A percentile compares a stretch with the other conserved stretches of the same genome.
Conservation (phyloP, 139 green algal species). For the Chlorella sp. region DNA sequence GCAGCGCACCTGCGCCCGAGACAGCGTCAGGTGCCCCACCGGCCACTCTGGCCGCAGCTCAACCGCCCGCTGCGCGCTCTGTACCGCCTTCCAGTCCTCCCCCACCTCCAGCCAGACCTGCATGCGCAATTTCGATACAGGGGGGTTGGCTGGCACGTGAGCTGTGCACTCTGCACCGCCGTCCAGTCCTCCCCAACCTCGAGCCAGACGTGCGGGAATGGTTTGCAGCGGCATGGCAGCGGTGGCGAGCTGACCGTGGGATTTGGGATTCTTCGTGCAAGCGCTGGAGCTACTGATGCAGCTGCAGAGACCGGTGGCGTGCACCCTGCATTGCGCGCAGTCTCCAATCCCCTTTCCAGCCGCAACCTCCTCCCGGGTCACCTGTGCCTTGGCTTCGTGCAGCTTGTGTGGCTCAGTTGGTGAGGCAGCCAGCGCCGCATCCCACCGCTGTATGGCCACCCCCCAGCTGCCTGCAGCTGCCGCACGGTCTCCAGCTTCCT, state of each 20-base stretch:
- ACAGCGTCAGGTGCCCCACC: conserved; percentile 25
- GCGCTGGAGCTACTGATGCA: too few species aligned
- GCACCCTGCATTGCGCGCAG: too few species aligned
- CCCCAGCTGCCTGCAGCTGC: conserved; percentile 9
- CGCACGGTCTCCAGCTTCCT: conserved; percentile 16
- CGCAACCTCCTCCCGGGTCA: neutral
- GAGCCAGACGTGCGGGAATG: too few species aligned
- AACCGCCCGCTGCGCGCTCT: conserved; percentile 11
- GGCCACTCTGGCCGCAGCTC: conserved; percentile 15
- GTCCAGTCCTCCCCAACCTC: too few species aligned
- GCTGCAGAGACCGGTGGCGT: too few species aligned
- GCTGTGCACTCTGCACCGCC: too few species aligned
- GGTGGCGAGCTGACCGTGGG: too few species aligned
- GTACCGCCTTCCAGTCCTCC: conserved; percentile 21
- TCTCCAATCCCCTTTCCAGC: too few species aligned
- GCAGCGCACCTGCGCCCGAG: neutral
- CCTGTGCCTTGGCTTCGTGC: conserved; percentile 33
- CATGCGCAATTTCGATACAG: too few species aligned
- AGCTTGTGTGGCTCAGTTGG: conserved; percentile 4
- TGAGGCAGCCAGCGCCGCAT: conserved; percentile 3
- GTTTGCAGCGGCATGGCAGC: too few species aligned
- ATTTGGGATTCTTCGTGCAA: too few species aligned
- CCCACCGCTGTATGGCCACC: conserved; percentile 11
- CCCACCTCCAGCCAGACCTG: conserved; percentile 25
- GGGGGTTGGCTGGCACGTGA: too few species aligned